Base-by-base conservation (phyloP, 306 rosid species). In the Dryas drummondii region DNA sequence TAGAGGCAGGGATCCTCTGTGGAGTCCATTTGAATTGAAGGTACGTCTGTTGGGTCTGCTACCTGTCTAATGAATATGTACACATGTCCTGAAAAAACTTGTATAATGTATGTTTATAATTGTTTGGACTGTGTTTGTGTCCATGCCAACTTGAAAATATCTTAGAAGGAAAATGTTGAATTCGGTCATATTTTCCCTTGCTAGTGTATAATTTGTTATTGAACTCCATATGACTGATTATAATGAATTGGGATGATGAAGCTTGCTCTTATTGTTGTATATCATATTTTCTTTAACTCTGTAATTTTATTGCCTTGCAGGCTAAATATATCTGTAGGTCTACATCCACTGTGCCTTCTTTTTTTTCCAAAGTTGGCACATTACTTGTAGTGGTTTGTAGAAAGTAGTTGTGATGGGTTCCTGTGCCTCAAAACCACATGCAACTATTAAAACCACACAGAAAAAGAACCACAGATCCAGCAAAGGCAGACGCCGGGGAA, bases 341-440 rank as follows among this genome's bases (percentile, higher is more conserved):
- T 58, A 58, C 56, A 14, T 32, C 73, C 60, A 51, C 47, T n/a
- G 73, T 15, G 73, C 13, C 47, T 32, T 51, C 14, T 68, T 68
- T 26, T 27, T 47, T 32, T 46, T 5, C 16, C 59, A 48, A 48
- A 48, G 44, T 49, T 13, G 71, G 47, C 19, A 2, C n/a, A 17
- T 19, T 9, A 19, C 10, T 19, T 19, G 40, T 37, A 59, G 1
- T 32, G 37, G 37, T 32, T 5, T 66, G 56, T 66, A 66, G 71
- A 65, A 59, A 78, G 51, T 77, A 4, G 63, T 66, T 52, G 72
- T 44, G 72, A 90, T 94, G 96, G 98, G 98, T 37, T 79, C 85
- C 12, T 91, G 98, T 67, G 84, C 83, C 78, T 90, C 96, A 11
- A 94, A 65, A 52, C 80, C 89, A 71, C 65, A 69, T 51, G 64